phyloP scores from a whole-genome alignment of 768 basidiomycete species.

The Termitomyces sp. region DNA sequence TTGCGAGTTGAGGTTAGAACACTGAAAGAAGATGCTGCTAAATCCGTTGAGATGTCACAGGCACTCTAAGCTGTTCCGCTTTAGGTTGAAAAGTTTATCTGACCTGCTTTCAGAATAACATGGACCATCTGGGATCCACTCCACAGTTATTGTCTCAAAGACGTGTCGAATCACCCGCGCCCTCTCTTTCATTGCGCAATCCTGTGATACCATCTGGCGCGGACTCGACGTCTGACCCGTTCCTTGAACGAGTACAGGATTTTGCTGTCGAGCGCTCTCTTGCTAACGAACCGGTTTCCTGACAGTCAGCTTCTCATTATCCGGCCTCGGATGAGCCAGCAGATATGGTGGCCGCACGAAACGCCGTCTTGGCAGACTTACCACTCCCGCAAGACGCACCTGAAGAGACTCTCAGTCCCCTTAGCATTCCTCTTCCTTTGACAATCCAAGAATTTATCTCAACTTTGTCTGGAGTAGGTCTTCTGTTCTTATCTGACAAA shows the following conservation, averaged over 20 bases:
- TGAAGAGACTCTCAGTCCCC: conserved; percentile 61
- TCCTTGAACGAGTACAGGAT: conserved; percentile 10
- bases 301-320: background rate
- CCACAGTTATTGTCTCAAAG: conserved; percentile 1
- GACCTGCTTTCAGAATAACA: background rate
- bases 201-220: background rate
- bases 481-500: background rate
- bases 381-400: conserved; percentile 62
- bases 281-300: background rate
- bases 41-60: conserved; percentile 19
- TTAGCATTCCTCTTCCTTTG: conserved; percentile 56
- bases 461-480: conserved; percentile 46
- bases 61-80: conserved; percentile 20
- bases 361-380: conserved; percentile 49
- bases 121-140: background rate
- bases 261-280: background rate
- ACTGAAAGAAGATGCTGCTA: conserved; percentile 21
- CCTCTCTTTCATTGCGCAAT: conserved; percentile 1
- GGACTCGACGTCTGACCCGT: background rate
- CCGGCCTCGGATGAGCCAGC: conserved; percentile 29
- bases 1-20: conserved; percentile 29
- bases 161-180: conserved; percentile 3
- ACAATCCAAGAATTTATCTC: conserved; percentile 67
- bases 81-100: background rate
- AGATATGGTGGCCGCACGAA: conserved; percentile 47